Conservation (phyloP, 1,284 basidiomycete species). For the Somion occarium region DNA sequence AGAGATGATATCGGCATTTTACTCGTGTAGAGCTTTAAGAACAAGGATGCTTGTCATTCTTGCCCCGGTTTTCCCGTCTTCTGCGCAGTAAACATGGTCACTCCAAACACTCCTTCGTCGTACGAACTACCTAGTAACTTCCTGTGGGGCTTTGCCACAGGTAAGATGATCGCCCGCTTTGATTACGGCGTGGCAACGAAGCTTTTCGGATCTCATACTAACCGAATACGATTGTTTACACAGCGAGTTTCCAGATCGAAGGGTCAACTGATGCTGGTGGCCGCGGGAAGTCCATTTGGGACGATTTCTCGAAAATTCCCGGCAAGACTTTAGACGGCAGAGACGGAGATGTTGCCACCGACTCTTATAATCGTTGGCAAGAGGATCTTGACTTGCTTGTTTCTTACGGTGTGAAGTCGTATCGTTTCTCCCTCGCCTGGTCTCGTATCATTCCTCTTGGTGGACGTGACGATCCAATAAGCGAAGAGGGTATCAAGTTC, state of each 20-base stretch:
- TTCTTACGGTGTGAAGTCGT: conserved; percentile 30
- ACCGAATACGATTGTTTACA: background rate
- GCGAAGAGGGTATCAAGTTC: conserved; percentile 60
- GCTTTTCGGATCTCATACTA: conserved; percentile 9
- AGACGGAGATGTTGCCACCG: conserved; percentile 65
- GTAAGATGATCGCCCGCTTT: conserved; percentile 25
- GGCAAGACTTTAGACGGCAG: conserved; percentile 64
- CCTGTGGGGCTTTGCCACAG: conserved; percentile 71
- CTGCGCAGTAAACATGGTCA: conserved; percentile 17
- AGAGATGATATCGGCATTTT: conserved; percentile 28
- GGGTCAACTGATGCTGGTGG: conserved; percentile 53
- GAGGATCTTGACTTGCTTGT: conserved; percentile 66
- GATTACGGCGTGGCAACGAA: conserved; percentile 1
- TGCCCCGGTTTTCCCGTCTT: conserved; percentile 20
- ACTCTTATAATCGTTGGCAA: conserved; percentile 64
- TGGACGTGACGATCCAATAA: conserved; percentile 67
- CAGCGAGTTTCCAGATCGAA: conserved; percentile 67
- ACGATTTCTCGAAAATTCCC: conserved; percentile 62
- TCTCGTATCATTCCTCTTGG: conserved; percentile 66
- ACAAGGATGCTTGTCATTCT: conserved; percentile 14
- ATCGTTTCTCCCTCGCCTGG: conserved; percentile 70
- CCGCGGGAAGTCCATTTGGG: conserved; percentile 70
- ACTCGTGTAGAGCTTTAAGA: conserved; percentile 22
- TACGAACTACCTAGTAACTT: conserved; percentile 48
- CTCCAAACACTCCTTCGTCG: conserved; percentile 12